Percentiles rank a stretch among this genome's conserved stretches.
Conservation (phyloP, 23 red algal species). For the Gracilaria gracilis region DNA sequence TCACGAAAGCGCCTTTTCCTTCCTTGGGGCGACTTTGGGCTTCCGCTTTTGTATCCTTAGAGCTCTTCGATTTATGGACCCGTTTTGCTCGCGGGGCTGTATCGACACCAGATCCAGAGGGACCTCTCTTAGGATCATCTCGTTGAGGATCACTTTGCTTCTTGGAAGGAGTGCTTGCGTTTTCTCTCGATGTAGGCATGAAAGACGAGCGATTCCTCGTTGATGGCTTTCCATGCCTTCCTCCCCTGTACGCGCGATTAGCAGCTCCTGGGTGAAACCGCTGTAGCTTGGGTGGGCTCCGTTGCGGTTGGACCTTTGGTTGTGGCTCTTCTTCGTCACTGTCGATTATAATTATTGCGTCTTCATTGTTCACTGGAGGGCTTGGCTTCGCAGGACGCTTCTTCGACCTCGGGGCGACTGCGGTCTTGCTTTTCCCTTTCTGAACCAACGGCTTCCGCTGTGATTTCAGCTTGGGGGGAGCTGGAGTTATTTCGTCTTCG, state of each 20-base stretch:
- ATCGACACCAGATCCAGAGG: background rate
- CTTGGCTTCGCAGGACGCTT: background rate
- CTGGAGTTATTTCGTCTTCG: slow-evolving; percentile 28
- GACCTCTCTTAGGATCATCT: background rate
- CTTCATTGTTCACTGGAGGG: background rate
- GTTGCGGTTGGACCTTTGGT: background rate
- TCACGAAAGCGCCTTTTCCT: background rate
- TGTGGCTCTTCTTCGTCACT: slow-evolving; percentile 10
- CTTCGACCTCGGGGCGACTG: background rate
- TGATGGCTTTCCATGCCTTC: slow-evolving; percentile 29
- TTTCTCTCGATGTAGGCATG: slow-evolving; percentile 14
- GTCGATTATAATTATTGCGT: slow-evolving; percentile 16
- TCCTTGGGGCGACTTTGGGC: background rate
- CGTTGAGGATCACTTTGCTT: background rate
- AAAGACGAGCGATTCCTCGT: slow-evolving; percentile 12
- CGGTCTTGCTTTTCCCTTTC: background rate
- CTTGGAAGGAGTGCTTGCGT: background rate
- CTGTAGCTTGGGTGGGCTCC: background rate
- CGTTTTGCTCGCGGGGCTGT: background rate
- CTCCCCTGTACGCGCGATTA: slow-evolving; percentile 20
- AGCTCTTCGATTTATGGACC: background rate
- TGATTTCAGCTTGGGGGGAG: background rate
- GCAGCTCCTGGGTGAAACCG: slow-evolving; percentile 11
- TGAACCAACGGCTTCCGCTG: background rate
- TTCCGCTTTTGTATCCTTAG: background rate